Evolutionary conservation across 1,284 basidiomycete species (phyloP).

Genomic region (Apiotrichum domesticum): DNA sequence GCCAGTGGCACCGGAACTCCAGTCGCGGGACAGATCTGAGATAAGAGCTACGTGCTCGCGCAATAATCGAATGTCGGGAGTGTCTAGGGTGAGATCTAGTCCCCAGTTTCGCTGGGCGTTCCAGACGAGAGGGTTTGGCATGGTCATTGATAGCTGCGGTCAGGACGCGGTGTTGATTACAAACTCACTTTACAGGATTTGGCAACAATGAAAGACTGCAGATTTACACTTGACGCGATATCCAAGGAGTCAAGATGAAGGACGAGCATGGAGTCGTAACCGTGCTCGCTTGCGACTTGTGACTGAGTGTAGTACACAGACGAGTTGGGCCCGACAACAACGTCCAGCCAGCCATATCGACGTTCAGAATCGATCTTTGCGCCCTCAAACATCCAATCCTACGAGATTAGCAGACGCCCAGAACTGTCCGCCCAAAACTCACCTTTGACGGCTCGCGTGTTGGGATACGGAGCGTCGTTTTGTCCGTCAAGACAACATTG

Average conservation of each 20-base stretch:
- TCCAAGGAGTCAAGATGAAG: conserved; percentile 74
- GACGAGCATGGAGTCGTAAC: conserved; percentile 71
- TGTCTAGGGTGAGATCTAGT: conserved; percentile 62
- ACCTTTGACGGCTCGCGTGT: conserved; percentile 63
- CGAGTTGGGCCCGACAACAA: conserved; percentile 70
- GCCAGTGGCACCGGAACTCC: conserved; percentile 70
- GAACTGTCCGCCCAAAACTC: not conserved
- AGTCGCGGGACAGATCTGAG: conserved; percentile 80
- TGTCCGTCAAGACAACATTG: conserved; percentile 69
- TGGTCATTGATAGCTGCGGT: conserved; percentile 40
- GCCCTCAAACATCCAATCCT: conserved; percentile 34
- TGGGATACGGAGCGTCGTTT: conserved; percentile 70
- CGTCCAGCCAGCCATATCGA: conserved; percentile 61
- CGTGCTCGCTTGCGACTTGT: conserved; percentile 63
- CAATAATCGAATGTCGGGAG: conserved; percentile 67
- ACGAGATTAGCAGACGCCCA: too few relatives aligned
- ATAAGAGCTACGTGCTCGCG: conserved; percentile 90
- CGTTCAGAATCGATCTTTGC: conserved; percentile 48
- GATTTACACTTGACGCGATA: conserved; percentile 77
- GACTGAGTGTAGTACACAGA: conserved; percentile 75
- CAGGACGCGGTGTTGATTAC: conserved; percentile 6
- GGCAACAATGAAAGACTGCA: conserved; percentile 67
- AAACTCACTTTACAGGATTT: conserved; percentile 57
- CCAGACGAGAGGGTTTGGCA: conserved; percentile 51
- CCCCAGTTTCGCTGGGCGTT: conserved; percentile 65